These are phyloP conservation scores for rapeseed (Brassica napus) DNA, from an alignment of 345 rosid genomes.

Conservation along the genomic window DNA sequence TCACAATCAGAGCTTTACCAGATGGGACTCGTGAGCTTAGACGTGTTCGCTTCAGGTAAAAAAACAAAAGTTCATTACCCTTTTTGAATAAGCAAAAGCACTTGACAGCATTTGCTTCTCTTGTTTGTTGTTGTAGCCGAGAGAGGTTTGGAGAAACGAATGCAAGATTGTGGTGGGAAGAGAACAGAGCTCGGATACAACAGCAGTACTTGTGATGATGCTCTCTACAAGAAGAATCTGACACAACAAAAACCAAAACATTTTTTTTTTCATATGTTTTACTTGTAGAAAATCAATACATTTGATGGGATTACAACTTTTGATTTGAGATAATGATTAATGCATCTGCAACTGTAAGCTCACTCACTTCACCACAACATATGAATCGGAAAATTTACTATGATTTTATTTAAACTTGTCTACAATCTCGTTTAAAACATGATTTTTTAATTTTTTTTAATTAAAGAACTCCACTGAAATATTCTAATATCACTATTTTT, in stretches of 20 bases:
- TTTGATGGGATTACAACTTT: background rate
- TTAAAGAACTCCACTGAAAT: background rate
- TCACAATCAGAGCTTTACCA: constrained; percentile 75
- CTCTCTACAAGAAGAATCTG: constrained; percentile 20
- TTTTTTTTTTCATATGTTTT: background rate
- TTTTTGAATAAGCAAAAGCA: background rate
- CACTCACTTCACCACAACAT: background rate
- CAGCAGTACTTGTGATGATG: constrained; percentile 77
- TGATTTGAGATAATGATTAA: background rate
- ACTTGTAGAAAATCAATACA: background rate
- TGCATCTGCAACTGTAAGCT: background rate
- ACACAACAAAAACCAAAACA: constrained; percentile 15
- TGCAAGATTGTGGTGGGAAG: constrained; percentile 97
- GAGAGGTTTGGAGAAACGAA: constrained; percentile 83
- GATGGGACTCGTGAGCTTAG: constrained; percentile 83
- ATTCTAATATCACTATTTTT: background rate
- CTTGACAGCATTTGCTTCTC: background rate
- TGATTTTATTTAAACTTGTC: background rate
- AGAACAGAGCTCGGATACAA: constrained; percentile 89
- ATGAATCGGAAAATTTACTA: background rate
- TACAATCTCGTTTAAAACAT: background rate
- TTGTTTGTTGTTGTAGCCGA: constrained; percentile 62
- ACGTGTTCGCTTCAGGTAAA: constrained; percentile 92
- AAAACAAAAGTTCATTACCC: background rate
- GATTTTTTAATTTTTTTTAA: no score